phyloP scores from a whole-genome alignment of 306 rosid genomes.

The Begonia loranthoides region DNA sequence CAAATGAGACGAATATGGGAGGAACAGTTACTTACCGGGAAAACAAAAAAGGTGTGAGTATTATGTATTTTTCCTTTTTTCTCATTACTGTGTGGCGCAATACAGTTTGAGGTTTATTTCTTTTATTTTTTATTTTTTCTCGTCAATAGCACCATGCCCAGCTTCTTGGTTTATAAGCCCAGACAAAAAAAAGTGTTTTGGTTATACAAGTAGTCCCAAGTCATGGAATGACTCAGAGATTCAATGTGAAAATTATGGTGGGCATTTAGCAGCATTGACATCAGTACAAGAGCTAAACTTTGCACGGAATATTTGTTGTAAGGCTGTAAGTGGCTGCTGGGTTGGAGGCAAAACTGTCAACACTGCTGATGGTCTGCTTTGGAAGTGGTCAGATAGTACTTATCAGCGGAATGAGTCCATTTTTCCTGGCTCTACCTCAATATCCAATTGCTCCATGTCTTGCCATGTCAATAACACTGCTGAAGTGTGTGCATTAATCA shows the following conservation, averaged over 20 bases:
- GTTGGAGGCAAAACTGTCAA: conserved; percentile 60
- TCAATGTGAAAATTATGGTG: conserved; percentile 45
- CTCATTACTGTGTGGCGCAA: neutral
- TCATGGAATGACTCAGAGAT: conserved; percentile 84
- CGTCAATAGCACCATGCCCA: conserved; percentile 56
- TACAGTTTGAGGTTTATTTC: neutral
- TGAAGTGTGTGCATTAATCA: conserved; percentile 42
- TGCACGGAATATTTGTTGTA: conserved; percentile 43
- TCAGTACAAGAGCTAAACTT: conserved; percentile 44
- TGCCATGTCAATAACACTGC: conserved; percentile 27
- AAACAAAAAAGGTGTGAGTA: conserved; percentile 19
- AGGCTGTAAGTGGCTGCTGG: conserved; percentile 52
- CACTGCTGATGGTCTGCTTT: conserved; percentile 34
- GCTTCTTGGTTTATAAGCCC: conserved; percentile 50
- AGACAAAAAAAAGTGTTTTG: conserved; percentile 48
- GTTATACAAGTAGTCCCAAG: conserved; percentile 25
- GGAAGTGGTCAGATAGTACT: conserved; percentile 73
- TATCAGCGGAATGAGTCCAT: conserved; percentile 53
- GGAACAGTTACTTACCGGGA: conserved; percentile 16
- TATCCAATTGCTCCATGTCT: conserved; percentile 35
- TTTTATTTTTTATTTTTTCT: conserved; percentile 4
- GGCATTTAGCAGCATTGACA: conserved; percentile 49
- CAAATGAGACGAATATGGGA: conserved; percentile 13
- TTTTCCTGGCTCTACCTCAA: conserved; percentile 18
- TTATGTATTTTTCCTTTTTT: neutral